Percentiles rank a stretch among this genome's conserved stretches.
Conservation (phyloP, 2,329 filamentous ascomycete genomes). For the Gaeumannomyces sp. region DNA sequence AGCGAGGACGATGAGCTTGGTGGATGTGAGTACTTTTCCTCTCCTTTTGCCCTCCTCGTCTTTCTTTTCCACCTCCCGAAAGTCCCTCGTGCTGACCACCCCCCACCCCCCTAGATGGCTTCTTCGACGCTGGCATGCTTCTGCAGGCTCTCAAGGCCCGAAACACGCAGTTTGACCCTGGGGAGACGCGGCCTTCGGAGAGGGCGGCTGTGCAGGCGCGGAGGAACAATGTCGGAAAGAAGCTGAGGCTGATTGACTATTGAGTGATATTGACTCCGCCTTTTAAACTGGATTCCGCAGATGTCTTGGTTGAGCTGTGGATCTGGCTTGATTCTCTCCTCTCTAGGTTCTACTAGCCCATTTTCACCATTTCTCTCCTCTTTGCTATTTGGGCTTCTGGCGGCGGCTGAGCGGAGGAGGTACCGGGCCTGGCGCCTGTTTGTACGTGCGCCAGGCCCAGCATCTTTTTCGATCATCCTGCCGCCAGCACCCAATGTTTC, state of each 20-base stretch:
- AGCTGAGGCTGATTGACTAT: slow-evolving; percentile 64
- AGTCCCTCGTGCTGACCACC: neutral
- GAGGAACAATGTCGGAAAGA: slow-evolving; percentile 67
- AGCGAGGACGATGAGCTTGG: slow-evolving; percentile 87
- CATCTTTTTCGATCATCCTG: no score
- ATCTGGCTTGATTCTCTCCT: neutral
- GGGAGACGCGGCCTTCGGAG: slow-evolving; percentile 49
- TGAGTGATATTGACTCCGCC: slow-evolving; percentile 24
- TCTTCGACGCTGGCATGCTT: slow-evolving; percentile 96
- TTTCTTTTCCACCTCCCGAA: neutral
- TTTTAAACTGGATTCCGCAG: slow-evolving; percentile 13
- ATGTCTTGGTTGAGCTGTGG: neutral
- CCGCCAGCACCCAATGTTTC: no score
- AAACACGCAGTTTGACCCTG: slow-evolving; percentile 44
- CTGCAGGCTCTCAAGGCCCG: slow-evolving; percentile 77
- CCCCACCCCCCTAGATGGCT: slow-evolving; percentile 55
- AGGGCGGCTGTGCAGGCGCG: slow-evolving; percentile 52
- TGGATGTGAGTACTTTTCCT: slow-evolving; percentile 67
- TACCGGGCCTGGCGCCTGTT: no score
- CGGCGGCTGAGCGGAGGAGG: no score
- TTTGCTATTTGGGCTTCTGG: no score
- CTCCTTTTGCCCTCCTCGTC: slow-evolving; percentile 2
- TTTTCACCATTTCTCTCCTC: slow-evolving; percentile 9
- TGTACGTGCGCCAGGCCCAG: no score
- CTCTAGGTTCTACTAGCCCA: neutral